Percentiles rank a stretch among this genome's conserved stretches.
Evolutionary conservation across 2,329 filamentous ascomycete genomes (phyloP).

Genomic region (Septoria linicola): DNA sequence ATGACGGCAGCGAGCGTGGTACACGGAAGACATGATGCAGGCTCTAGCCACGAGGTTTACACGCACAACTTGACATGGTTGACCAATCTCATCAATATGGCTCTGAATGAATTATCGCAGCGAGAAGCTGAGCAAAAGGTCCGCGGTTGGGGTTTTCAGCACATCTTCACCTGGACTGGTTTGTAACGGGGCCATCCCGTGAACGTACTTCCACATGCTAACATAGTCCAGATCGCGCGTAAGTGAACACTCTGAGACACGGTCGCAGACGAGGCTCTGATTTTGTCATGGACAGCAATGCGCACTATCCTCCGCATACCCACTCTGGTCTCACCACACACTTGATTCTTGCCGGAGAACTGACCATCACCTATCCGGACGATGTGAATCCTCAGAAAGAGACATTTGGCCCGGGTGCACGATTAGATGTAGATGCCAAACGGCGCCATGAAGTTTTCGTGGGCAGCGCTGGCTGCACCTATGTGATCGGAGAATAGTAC

Average conservation of each 20-base stretch:
- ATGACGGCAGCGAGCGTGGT: no score
- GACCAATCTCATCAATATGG: neutral
- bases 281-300: slow-evolving; percentile 52
- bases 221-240: slow-evolving; percentile 8
- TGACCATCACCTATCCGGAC: slow-evolving; percentile 67
- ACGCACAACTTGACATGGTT: neutral
- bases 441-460: slow-evolving; percentile 69
- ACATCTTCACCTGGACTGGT: slow-evolving; percentile 68
- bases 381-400: slow-evolving; percentile 57
- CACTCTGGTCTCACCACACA: slow-evolving; percentile 67
- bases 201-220: no score
- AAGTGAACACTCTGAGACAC: neutral
- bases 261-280: neutral
- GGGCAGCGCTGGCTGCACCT: slow-evolving; percentile 62
- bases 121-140: slow-evolving; percentile 61
- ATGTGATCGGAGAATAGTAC: slow-evolving; percentile 27
- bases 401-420: slow-evolving; percentile 59
- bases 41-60: neutral
- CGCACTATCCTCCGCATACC: slow-evolving; percentile 66
- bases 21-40: no score
- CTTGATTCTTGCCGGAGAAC: slow-evolving; percentile 62
- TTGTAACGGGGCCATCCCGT: neutral
- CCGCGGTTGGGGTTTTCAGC: slow-evolving; percentile 65
- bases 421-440: slow-evolving; percentile 65
- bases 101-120: slow-evolving; percentile 35